A percentile compares a stretch with the other conserved stretches of the same genome.
Conservation (phyloP, 1,284 basidiomycete genomes). For the Chalciporus sp. region DNA sequence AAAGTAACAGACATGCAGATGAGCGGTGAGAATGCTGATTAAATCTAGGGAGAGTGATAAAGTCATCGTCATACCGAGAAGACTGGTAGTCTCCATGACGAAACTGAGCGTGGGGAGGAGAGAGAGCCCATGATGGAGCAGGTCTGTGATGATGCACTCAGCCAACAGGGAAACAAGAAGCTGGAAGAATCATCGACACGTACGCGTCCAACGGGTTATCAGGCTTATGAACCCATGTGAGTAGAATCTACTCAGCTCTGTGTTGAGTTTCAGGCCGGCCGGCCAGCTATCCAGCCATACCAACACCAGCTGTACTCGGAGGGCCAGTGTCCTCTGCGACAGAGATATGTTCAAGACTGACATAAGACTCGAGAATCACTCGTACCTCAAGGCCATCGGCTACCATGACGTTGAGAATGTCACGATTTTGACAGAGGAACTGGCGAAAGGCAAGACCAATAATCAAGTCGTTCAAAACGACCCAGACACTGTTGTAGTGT, state of each 20-base stretch:
- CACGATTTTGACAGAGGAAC: slow-evolving; percentile 67
- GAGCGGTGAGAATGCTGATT: slow-evolving; percentile 67
- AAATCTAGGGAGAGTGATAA: slow-evolving; percentile 72
- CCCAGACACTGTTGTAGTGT: slow-evolving; percentile 91
- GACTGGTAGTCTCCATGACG: slow-evolving; percentile 55
- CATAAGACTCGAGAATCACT: not conserved
- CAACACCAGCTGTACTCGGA: slow-evolving; percentile 57
- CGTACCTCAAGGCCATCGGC: slow-evolving; percentile 47
- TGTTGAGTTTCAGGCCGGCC: slow-evolving; percentile 94
- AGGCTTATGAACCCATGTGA: slow-evolving; percentile 68
- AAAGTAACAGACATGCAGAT: slow-evolving; percentile 75
- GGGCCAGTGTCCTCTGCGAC: slow-evolving; percentile 46
- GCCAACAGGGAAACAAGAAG: not conserved
- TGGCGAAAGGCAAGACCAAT: slow-evolving; percentile 74
- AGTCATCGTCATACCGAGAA: slow-evolving; percentile 70
- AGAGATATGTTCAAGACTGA: not conserved
- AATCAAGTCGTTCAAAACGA: slow-evolving; percentile 88
- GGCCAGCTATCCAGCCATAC: slow-evolving; percentile 95
- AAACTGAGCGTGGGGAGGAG: slow-evolving; percentile 31
- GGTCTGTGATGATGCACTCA: slow-evolving; percentile 20
- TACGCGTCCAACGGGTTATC: slow-evolving; percentile 71
- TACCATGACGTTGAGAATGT: slow-evolving; percentile 41
- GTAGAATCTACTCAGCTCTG: slow-evolving; percentile 86
- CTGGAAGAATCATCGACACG: slow-evolving; percentile 27
- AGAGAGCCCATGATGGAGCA: slow-evolving; percentile 23